A percentile compares a stretch with the other conserved stretches of the same genome.
Conservation (phyloP, 2,329 filamentous ascomycete species). For the Myriosclerotinia curreyana region DNA sequence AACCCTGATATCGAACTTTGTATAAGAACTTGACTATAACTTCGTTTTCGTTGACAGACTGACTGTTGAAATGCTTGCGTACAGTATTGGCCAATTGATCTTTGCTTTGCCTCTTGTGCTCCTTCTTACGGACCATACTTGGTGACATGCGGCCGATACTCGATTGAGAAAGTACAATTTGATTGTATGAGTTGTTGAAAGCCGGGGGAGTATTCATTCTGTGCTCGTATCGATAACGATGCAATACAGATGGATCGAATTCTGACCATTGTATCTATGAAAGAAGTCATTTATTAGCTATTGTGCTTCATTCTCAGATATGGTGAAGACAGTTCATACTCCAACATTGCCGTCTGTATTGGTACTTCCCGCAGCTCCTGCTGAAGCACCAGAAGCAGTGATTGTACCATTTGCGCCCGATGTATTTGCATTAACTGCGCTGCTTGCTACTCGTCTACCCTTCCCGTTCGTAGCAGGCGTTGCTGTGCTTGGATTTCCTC, state of each 20-base stretch:
- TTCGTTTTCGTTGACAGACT: conserved; percentile 77
- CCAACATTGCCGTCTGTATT: conserved; percentile 32
- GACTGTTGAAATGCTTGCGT: conserved; percentile 78
- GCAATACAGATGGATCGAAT: conserved; percentile 65
- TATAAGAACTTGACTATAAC: conserved; percentile 62
- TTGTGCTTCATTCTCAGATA: background rate
- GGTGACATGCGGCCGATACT: conserved; percentile 70
- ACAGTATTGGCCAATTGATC: conserved; percentile 70
- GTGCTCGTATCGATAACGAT: conserved; percentile 73
- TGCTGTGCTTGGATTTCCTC: conserved; percentile 28
- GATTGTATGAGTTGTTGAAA: conserved; percentile 62
- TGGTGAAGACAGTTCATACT: conserved; percentile 27
- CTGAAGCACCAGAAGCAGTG: conserved; percentile 20
- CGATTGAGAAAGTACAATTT: conserved; percentile 59
- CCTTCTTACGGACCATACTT: conserved; percentile 67
- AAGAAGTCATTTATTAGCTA: conserved; percentile 13
- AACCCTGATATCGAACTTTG: conserved; percentile 41
- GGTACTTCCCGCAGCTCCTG: conserved; percentile 23
- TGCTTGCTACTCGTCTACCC: conserved; percentile 33
- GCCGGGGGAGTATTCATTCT: conserved; percentile 67
- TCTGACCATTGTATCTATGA: conserved; percentile 60
- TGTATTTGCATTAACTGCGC: conserved; percentile 29
- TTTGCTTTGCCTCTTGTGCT: conserved; percentile 65
- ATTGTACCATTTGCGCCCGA: conserved; percentile 36
- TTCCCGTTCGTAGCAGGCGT: conserved; percentile 35